Percentiles rank a stretch among this genome's conserved stretches.
Conservation (phyloP, 768 basidiomycete genomes). For the Dentipellis fragilis region DNA sequence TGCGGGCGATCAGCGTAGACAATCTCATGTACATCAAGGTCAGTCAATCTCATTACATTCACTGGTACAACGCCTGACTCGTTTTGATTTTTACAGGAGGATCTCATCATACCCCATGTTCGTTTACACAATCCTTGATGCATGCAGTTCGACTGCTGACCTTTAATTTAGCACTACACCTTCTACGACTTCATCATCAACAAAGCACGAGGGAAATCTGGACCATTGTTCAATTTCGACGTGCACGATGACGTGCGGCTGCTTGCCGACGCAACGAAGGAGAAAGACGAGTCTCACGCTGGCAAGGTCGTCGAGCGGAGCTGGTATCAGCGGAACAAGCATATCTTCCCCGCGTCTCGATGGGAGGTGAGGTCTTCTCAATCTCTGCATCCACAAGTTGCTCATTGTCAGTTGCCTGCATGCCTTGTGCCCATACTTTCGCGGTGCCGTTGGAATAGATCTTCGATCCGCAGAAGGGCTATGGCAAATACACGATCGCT, state of each 20-base stretch:
- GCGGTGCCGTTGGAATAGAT: constrained; percentile 36
- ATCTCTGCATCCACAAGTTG: background rate
- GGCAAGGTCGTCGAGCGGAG: constrained; percentile 96
- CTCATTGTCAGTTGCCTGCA: background rate
- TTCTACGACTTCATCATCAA: constrained; percentile 99
- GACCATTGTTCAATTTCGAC: constrained; percentile 96
- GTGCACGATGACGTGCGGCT: constrained; percentile 97
- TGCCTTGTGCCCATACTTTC: background rate
- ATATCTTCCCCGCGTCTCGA: constrained; percentile 92
- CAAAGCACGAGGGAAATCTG: constrained; percentile 96
- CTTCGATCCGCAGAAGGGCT: constrained; percentile 90
- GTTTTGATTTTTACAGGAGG: constrained; percentile 52
- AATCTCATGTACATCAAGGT: constrained; percentile 99
- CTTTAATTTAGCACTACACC: constrained; percentile 68
- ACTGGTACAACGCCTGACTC: constrained; percentile 3
- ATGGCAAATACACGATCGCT: constrained; percentile 83
- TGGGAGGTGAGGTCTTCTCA: constrained; percentile 66
- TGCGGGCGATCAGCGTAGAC: constrained; percentile 83
- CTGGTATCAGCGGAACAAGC: constrained; percentile 94
- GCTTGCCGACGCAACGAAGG: constrained; percentile 86
- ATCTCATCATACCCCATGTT: constrained; percentile 94
- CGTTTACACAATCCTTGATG: constrained; percentile 15
- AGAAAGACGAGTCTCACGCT: constrained; percentile 98
- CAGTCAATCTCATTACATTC: constrained; percentile 12
- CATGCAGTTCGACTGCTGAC: background rate